Evolutionary conservation across 306 rosid genomes (phyloP).

Genomic region (Neltuma alba): DNA sequence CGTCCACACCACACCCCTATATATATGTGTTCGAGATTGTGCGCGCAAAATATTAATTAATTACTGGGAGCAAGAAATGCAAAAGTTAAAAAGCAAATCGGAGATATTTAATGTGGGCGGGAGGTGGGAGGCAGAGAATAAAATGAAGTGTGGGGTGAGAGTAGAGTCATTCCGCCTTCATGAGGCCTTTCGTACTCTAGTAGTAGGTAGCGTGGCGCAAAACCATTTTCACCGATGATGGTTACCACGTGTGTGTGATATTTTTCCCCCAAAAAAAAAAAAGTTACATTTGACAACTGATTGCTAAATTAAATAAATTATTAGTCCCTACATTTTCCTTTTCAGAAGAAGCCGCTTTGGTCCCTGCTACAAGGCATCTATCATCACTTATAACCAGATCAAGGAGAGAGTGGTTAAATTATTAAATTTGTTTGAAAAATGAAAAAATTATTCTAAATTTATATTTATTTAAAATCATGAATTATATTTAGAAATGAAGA

Average conservation of each 20-base stretch:
- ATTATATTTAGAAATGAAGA: no score
- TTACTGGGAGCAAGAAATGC: background rate
- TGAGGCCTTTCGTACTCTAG: conserved; percentile 34
- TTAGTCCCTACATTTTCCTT: no score
- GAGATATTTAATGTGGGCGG: background rate
- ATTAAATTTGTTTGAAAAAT: no score
- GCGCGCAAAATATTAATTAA: background rate
- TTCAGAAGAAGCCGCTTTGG: no score
- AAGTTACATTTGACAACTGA: no score
- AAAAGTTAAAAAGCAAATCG: background rate
- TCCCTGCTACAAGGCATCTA: no score
- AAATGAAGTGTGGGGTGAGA: conserved; percentile 13
- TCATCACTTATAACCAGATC: no score
- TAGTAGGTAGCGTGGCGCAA: conserved; percentile 68
- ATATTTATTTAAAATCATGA: no score
- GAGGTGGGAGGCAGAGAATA: background rate
- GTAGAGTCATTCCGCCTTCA: conserved; percentile 41
- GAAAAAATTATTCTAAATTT: no score
- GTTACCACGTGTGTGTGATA: background rate
- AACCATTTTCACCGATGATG: conserved; percentile 45
- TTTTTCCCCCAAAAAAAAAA: no score
- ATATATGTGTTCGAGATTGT: conserved; percentile 19
- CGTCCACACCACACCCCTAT: conserved; percentile 20
- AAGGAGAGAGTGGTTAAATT: no score
- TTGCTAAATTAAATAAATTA: no score